Evolutionary conservation across 1,284 basidiomycete species (phyloP).

Genomic region (Malassezia japonica): DNA sequence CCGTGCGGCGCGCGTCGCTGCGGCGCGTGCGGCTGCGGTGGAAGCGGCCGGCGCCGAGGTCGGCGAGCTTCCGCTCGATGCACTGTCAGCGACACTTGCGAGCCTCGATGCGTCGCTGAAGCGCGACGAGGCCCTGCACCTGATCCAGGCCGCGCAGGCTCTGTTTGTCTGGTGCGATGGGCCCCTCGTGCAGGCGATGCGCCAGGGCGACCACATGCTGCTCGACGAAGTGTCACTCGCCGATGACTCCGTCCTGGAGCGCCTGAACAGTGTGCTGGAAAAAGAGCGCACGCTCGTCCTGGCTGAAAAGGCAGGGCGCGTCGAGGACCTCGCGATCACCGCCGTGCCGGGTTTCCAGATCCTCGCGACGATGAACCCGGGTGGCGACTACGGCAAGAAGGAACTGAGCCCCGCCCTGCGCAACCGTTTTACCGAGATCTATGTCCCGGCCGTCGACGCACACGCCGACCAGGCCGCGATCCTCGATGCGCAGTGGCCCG

Average conservation of each 20-base stretch:
- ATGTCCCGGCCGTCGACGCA: slow-evolving; percentile 81
- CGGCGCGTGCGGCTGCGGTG: not conserved
- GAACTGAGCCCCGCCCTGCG: slow-evolving; percentile 92
- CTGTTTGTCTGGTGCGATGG: slow-evolving; percentile 97
- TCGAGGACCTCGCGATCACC: slow-evolving; percentile 20
- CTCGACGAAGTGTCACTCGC: slow-evolving; percentile 96
- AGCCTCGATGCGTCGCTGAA: slow-evolving; percentile 14
- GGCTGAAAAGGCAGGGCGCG: slow-evolving; percentile 57
- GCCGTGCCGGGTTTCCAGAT: slow-evolving; percentile 62
- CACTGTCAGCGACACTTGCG: not conserved
- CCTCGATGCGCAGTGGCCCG: slow-evolving; percentile 61
- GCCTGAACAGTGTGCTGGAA: slow-evolving; percentile 92
- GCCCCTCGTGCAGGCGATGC: slow-evolving; percentile 86
- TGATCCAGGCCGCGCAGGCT: slow-evolving; percentile 55
- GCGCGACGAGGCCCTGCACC: slow-evolving; percentile 15
- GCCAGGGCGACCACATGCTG: slow-evolving; percentile 70
- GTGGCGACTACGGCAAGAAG: slow-evolving; percentile 98
- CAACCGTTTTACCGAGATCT: slow-evolving; percentile 98
- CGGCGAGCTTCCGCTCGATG: not conserved
- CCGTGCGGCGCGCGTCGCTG: slow-evolving; percentile 49
- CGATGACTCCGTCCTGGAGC: slow-evolving; percentile 94
- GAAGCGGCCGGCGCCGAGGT: not conserved
- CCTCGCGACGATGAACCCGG: slow-evolving; percentile 97
- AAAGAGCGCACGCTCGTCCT: slow-evolving; percentile 78
- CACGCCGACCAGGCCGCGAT: slow-evolving; percentile 70